phyloP scores from a whole-genome alignment of 306 rosid species.

The Benincasa hispida region DNA sequence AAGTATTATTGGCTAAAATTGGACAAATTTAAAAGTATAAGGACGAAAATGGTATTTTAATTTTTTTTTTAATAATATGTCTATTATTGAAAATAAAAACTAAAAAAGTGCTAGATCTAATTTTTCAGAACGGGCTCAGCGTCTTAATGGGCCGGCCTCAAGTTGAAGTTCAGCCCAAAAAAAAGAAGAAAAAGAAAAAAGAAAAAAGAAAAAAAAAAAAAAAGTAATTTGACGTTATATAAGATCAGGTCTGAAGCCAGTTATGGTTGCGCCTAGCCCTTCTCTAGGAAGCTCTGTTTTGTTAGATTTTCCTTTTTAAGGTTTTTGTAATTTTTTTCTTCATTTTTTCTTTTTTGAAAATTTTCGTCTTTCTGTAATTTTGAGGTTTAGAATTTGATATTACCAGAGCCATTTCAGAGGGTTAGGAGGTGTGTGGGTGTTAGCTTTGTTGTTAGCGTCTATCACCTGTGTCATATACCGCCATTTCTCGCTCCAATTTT shows the following conservation, averaged over 20 bases:
- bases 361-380: conserved; percentile 7
- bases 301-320: not conserved
- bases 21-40: too few relatives aligned
- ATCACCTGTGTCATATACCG: conserved; percentile 45
- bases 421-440: conserved; percentile 74
- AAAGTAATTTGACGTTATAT: conserved; percentile 10
- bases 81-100: too few relatives aligned
- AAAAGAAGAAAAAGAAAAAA: not conserved
- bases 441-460: conserved; percentile 17
- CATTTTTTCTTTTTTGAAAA: not conserved
- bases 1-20: too few relatives aligned
- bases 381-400: conserved; percentile 16
- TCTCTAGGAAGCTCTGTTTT: conserved; percentile 21
- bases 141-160: not conserved
- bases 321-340: not conserved
- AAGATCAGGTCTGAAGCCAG: not conserved
- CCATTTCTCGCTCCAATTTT: conserved; percentile 21
- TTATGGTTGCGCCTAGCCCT: conserved; percentile 54
- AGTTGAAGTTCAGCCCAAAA: not conserved
- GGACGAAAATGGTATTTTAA: too few relatives aligned
- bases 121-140: not conserved
- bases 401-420: conserved; percentile 38
- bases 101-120: too few relatives aligned
- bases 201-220: not conserved
- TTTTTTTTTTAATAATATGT: too few relatives aligned